These are phyloP conservation scores for Hura crepitans DNA, from an alignment of 441 rosid species.

Conservation along the genomic window DNA sequence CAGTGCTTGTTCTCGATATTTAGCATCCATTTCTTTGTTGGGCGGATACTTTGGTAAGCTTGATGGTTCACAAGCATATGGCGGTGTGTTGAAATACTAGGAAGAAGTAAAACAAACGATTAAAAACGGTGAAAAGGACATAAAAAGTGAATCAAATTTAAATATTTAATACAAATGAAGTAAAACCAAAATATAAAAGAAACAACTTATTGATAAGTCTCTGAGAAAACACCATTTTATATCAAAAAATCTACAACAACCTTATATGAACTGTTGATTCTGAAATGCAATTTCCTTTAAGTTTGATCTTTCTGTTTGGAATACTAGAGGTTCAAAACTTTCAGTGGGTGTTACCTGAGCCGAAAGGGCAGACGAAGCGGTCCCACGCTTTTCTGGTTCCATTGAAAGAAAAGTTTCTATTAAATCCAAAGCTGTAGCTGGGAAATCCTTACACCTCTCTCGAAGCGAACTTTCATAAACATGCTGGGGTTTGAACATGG, in stretches of 20 bases:
- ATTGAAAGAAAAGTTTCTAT: conserved; percentile 66
- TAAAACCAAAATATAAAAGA: background rate
- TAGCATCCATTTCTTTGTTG: conserved; percentile 90
- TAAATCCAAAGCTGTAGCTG: conserved; percentile 46
- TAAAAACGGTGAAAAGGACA: background rate
- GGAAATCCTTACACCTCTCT: conserved; percentile 57
- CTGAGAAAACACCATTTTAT: background rate
- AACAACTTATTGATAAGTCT: background rate
- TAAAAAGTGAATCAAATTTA: too few relatives aligned
- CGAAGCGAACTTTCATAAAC: conserved; percentile 54
- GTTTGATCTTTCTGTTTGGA: background rate
- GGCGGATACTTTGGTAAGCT: conserved; percentile 85
- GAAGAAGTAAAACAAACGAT: conserved; percentile 10
- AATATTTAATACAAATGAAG: background rate
- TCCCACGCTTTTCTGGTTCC: conserved; percentile 80
- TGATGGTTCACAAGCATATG: conserved; percentile 85
- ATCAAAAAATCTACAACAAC: background rate
- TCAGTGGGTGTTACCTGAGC: conserved; percentile 46
- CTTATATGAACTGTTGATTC: background rate
- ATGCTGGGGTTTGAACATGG: conserved; percentile 71
- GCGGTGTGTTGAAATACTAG: conserved; percentile 72
- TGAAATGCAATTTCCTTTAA: background rate
- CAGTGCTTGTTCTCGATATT: conserved; percentile 59
- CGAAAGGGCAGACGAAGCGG: conserved; percentile 68
- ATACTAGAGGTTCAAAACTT: background rate